Evolutionary conservation across 2,329 filamentous ascomycete genomes (phyloP).

Genomic region (Zopfia rhizophila): DNA sequence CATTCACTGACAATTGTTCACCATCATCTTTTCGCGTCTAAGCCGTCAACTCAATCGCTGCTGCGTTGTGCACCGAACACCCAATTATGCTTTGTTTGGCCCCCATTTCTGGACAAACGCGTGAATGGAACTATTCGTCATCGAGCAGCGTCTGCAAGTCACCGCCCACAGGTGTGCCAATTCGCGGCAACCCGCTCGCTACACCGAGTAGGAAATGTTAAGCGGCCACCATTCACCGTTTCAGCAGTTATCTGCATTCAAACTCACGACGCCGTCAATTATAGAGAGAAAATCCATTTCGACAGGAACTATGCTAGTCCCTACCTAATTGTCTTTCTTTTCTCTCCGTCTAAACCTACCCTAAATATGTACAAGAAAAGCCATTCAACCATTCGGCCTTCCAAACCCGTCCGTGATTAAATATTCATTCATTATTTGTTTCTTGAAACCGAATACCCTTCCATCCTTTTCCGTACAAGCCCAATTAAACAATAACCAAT

Average conservation of each 20-base stretch:
- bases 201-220: constrained; percentile 8
- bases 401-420: constrained; percentile 8
- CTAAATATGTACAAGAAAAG: constrained; percentile 18
- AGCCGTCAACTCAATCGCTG: too few relatives aligned
- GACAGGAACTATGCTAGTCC: not conserved
- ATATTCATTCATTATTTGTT: constrained; percentile 21
- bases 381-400: constrained; percentile 7
- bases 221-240: too few relatives aligned
- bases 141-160: constrained; percentile 12
- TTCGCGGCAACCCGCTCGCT: constrained; percentile 6
- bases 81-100: too few relatives aligned
- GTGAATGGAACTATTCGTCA: constrained; percentile 7
- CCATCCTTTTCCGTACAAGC: constrained; percentile 8
- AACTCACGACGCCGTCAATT: too few relatives aligned
- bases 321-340: not conserved
- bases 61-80: too few relatives aligned
- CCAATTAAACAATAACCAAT: not conserved
- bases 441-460: not conserved
- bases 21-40: too few relatives aligned
- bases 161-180: constrained; percentile 11
- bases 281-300: too few relatives aligned
- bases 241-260: not conserved
- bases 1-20: too few relatives aligned
- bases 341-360: not conserved
- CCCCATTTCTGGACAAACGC: constrained; percentile 2